These are phyloP conservation scores for Nectriaceae sp. DNA, from an alignment of 2,329 filamentous ascomycete species.

Conservation along the genomic window DNA sequence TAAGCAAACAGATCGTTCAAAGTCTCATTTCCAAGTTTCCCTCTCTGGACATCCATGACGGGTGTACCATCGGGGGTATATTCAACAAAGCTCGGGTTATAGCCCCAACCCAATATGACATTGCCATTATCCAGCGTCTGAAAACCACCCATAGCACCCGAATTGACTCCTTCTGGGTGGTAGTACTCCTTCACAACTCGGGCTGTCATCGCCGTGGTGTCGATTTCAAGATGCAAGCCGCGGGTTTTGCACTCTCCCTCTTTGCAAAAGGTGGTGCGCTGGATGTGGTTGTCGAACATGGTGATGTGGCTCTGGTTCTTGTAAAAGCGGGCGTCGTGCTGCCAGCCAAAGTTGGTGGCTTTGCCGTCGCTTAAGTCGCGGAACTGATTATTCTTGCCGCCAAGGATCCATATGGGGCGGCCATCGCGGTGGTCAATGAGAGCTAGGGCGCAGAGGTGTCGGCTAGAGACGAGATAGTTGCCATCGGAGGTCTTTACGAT, in stretches of 20 bases:
- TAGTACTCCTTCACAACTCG: conserved; percentile 31
- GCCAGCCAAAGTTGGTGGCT: conserved; percentile 40
- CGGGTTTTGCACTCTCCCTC: conserved; percentile 29
- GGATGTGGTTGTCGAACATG: conserved; percentile 42
- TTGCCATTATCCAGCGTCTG: conserved; percentile 31
- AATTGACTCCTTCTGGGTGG: conserved; percentile 28
- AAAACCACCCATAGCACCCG: conserved; percentile 30
- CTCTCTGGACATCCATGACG: conserved; percentile 29
- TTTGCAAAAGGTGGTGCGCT: conserved; percentile 31
- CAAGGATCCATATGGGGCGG: conserved; percentile 37
- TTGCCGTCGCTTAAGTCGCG: conserved; percentile 34
- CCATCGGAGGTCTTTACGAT: conserved; percentile 31
- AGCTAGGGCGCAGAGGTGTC: conserved; percentile 32
- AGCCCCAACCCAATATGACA: conserved; percentile 30
- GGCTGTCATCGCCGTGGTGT: conserved; percentile 30
- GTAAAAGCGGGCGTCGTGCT: conserved; percentile 40
- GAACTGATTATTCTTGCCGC: conserved; percentile 38
- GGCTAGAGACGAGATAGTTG: conserved; percentile 39
- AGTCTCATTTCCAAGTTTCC: conserved; percentile 20
- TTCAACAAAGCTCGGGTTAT: conserved; percentile 31
- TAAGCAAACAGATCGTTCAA: conserved; percentile 31
- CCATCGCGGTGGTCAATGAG: conserved; percentile 34
- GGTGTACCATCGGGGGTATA: conserved; percentile 24
- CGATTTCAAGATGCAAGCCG: conserved; percentile 33
- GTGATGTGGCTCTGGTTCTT: conserved; percentile 32